Conservation (phyloP, 176 grass and related monocot species). For the Neostapfia colusana region DNA sequence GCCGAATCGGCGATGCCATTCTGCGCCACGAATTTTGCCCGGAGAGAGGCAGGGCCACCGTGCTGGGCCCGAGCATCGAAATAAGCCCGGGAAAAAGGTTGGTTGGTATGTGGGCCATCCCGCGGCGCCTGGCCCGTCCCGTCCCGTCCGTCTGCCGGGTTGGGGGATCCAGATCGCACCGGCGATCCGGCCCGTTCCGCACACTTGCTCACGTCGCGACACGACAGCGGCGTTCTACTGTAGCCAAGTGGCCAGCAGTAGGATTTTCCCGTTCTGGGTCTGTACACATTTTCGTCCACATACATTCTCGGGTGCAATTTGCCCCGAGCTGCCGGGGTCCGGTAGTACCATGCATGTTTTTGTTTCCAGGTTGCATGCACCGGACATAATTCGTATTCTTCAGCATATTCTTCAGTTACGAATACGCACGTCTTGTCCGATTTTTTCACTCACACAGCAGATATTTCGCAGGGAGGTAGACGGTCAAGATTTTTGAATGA, state of each 20-base stretch:
- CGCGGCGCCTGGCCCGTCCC: neutral
- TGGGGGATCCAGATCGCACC: neutral
- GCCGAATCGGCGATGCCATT: neutral
- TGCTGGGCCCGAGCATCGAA: conserved; percentile 21
- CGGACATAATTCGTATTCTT: neutral
- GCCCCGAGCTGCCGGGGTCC: too few species aligned
- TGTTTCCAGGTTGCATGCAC: neutral
- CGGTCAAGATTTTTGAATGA: neutral
- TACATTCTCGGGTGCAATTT: neutral
- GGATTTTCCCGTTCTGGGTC: neutral
- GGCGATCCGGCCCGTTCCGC: neutral
- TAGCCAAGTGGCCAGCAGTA: neutral
- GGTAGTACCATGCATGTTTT: neutral
- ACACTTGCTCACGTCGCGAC: neutral
- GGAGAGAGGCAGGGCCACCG: neutral
- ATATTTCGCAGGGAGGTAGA: neutral
- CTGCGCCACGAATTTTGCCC: neutral
- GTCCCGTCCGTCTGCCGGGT: neutral
- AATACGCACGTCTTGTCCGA: neutral
- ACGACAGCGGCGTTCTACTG: neutral
- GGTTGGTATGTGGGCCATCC: conserved; percentile 17
- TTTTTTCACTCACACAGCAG: neutral
- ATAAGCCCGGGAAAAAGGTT: neutral
- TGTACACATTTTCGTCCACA: neutral
- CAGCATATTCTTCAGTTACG: conserved; percentile 7